A percentile compares a stretch with the other conserved stretches of the same genome.
Conservation (phyloP, 371 early-diverging fungal genomes). For the Zychaea mexicana region DNA sequence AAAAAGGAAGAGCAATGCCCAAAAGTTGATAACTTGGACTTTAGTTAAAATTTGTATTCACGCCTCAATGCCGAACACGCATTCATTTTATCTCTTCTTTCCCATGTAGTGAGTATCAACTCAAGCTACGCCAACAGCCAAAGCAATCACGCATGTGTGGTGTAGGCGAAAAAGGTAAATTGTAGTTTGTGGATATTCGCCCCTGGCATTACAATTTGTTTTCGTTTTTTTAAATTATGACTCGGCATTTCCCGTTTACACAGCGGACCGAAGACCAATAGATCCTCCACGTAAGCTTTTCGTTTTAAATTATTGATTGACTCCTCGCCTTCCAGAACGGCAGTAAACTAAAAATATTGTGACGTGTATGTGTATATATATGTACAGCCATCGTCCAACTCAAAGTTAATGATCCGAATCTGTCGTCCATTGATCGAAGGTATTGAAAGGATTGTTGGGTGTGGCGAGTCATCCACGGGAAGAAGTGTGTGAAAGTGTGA, state of each 20-base stretch:
- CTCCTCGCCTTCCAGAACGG: neutral
- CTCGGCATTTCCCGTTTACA: neutral
- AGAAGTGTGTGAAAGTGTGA: neutral
- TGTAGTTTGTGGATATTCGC: neutral
- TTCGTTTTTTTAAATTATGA: neutral
- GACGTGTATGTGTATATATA: neutral
- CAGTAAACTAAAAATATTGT: neutral
- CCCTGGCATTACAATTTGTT: neutral
- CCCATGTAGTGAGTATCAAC: slow-evolving; percentile 62
- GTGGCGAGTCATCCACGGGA: neutral
- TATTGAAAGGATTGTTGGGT: slow-evolving; percentile 8
- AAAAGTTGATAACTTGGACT: no score
- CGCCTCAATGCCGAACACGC: no score
- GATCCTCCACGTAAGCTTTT: slow-evolving; percentile 81
- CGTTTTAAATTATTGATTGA: neutral
- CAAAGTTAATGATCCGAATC: slow-evolving; percentile 58
- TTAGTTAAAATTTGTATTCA: no score
- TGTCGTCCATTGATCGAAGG: slow-evolving; percentile 40
- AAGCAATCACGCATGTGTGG: slow-evolving; percentile 94
- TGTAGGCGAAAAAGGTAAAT: slow-evolving; percentile 86
- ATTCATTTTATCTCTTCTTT: no score
- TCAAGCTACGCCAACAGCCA: slow-evolving; percentile 88
- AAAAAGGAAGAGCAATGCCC: neutral
- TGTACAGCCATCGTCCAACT: slow-evolving; percentile 77
- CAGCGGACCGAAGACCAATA: slow-evolving; percentile 91